These are phyloP conservation scores for Hygrocybe coccinea DNA, from an alignment of 768 basidiomycete genomes.

Conservation along the genomic window DNA sequence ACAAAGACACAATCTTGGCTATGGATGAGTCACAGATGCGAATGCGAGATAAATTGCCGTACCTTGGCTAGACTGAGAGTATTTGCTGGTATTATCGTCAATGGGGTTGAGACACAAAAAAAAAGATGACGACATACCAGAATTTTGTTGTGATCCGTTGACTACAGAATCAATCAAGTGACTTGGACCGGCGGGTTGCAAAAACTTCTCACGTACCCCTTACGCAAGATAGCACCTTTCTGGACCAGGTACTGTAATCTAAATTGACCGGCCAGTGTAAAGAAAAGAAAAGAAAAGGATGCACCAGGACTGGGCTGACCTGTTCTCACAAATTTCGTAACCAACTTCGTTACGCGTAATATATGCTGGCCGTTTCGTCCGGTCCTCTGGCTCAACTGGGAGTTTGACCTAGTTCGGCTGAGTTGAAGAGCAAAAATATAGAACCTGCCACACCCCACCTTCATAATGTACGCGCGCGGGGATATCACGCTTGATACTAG, in stretches of 20 bases:
- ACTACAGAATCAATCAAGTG: constrained; percentile 34
- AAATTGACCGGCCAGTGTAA: constrained; percentile 25
- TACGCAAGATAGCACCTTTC: constrained; percentile 81
- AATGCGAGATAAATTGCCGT: constrained; percentile 8
- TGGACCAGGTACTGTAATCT: constrained; percentile 84
- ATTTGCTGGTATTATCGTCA: constrained; percentile 50
- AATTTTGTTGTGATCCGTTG: constrained; percentile 79
- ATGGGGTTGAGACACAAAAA: constrained; percentile 7
- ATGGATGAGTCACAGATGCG: constrained; percentile 7
- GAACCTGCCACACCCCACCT: constrained; percentile 39
- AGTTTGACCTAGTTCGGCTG: constrained; percentile 62
- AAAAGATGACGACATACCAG: constrained; percentile 47
- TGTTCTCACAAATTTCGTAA: constrained; percentile 77
- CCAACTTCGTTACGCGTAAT: constrained; percentile 74
- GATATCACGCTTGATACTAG: constrained; percentile 80
- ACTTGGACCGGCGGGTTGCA: constrained; percentile 14
- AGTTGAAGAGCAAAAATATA: background rate
- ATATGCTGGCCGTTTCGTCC: constrained; percentile 79
- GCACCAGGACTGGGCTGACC: constrained; percentile 38
- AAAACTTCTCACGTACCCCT: constrained; percentile 52
- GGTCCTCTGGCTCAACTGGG: constrained; percentile 82
- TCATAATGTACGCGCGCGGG: constrained; percentile 83
- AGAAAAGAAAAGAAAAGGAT: constrained; percentile 13
- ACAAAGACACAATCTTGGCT: constrained; percentile 70
- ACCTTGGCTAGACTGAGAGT: constrained; percentile 60